A percentile compares a stretch with the other conserved stretches of the same genome.
These are phyloP conservation scores for Graphiopsis chlorocephala DNA, from an alignment of 2,329 filamentous ascomycete genomes.

Conservation along the genomic window DNA sequence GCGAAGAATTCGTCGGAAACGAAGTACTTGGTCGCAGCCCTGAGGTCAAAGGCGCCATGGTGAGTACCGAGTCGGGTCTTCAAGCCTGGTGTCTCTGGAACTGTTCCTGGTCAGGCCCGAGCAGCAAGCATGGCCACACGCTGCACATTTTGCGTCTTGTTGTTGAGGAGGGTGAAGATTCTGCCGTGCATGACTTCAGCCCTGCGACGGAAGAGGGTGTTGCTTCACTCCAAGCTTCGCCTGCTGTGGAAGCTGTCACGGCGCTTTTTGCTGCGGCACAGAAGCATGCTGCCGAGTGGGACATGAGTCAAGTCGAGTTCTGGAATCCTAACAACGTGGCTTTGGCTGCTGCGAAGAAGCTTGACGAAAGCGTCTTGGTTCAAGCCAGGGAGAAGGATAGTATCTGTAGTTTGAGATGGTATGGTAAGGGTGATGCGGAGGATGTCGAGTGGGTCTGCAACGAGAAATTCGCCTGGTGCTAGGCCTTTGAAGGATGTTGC, in stretches of 20 bases:
- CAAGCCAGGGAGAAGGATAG: constrained; percentile 61
- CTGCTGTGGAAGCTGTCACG: constrained; percentile 48
- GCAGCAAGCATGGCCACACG: constrained; percentile 58
- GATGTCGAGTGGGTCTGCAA: constrained; percentile 70
- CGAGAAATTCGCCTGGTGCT: constrained; percentile 79
- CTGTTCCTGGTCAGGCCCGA: constrained; percentile 60
- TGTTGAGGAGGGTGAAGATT: constrained; percentile 52
- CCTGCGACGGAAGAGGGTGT: constrained; percentile 26
- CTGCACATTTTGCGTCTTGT: constrained; percentile 68
- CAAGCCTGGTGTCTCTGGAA: constrained; percentile 75
- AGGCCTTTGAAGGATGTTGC: too few species aligned
- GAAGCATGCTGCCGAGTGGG: constrained; percentile 68
- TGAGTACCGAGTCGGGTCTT: constrained; percentile 48
- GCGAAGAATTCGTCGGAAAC: constrained; percentile 74
- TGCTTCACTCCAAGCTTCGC: constrained; percentile 18
- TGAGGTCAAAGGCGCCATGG: constrained; percentile 67
- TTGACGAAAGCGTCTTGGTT: constrained; percentile 52
- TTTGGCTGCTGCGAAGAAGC: constrained; percentile 40
- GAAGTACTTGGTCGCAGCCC: constrained; percentile 60
- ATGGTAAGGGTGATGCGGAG: constrained; percentile 50
- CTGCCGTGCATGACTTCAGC: constrained; percentile 21
- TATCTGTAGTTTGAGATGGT: constrained; percentile 71
- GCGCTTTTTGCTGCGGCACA: constrained; percentile 67
- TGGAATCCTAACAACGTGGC: constrained; percentile 72
- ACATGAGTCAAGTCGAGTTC: constrained; percentile 66